Percentiles rank a stretch among this genome's conserved stretches.
Conservation (phyloP, 2,329 filamentous ascomycete species). For the Cercospora zeina region DNA sequence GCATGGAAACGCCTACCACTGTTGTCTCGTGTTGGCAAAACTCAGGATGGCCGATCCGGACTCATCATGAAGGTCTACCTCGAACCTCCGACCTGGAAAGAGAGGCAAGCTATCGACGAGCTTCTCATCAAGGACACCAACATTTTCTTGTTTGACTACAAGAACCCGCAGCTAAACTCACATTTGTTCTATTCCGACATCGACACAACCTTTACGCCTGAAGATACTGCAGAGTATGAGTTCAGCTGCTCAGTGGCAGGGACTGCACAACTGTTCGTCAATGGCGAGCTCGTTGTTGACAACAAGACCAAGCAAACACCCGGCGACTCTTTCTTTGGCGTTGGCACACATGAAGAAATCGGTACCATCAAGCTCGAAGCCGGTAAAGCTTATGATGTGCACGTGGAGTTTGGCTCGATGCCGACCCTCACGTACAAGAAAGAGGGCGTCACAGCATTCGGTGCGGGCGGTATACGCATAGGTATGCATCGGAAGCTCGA, state of each 20-base stretch:
- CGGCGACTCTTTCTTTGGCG: constrained; percentile 66
- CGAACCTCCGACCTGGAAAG: constrained; percentile 51
- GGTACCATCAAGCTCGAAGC: constrained; percentile 60
- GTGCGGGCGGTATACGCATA: constrained; percentile 63
- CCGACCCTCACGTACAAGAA: constrained; percentile 64
- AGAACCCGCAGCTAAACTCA: constrained; percentile 42
- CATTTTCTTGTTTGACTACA: constrained; percentile 56
- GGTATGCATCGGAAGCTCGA: constrained; percentile 58
- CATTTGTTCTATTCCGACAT: constrained; percentile 47
- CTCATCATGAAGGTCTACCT: constrained; percentile 40
- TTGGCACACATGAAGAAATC: constrained; percentile 63
- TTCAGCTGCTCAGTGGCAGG: constrained; percentile 67
- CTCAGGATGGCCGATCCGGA: constrained; percentile 30
- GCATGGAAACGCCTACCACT: constrained; percentile 38
- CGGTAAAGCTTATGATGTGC: constrained; percentile 60
- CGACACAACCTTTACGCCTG: constrained; percentile 61
- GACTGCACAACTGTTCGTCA: constrained; percentile 64
- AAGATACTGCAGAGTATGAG: constrained; percentile 63
- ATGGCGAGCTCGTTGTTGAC: constrained; percentile 63
- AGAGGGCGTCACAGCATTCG: constrained; percentile 64
- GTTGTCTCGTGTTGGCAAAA: constrained; percentile 31
- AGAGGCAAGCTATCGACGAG: constrained; percentile 55
- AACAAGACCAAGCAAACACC: constrained; percentile 60
- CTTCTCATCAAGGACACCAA: constrained; percentile 45
- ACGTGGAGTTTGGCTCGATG: constrained; percentile 63